Conservation (phyloP, 768 basidiomycete species). For the Clavaria fumosa region DNA sequence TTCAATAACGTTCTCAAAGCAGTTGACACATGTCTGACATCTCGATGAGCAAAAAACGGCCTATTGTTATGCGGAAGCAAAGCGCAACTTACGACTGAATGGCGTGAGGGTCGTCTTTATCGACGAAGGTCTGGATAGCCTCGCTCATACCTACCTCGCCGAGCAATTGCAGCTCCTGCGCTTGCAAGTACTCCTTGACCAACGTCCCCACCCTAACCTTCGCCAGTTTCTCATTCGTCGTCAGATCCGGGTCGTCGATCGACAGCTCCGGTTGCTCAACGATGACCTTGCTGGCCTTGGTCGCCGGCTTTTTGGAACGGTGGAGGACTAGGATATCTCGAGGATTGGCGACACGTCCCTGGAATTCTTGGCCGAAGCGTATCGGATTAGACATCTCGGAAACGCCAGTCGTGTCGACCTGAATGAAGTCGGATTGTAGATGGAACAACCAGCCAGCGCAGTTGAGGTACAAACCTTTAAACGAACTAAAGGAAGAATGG, state of each 20-base stretch:
- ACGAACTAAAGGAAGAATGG: constrained; percentile 77
- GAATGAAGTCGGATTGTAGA: neutral
- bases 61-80: constrained; percentile 3
- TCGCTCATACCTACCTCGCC: constrained; percentile 85
- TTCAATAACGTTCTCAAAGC: constrained; percentile 50
- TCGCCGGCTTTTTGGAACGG: constrained; percentile 45
- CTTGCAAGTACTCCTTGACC: constrained; percentile 81
- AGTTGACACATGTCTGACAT: constrained; percentile 46
- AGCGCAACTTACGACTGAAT: constrained; percentile 55
- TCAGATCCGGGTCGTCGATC: constrained; percentile 61
- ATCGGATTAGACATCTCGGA: constrained; percentile 90
- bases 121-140: constrained; percentile 90
- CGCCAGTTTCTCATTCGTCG: constrained; percentile 54
- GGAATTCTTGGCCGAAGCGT: constrained; percentile 92
- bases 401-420: constrained; percentile 87
- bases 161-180: constrained; percentile 84
- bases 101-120: constrained; percentile 93
- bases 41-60: constrained; percentile 4
- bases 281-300: constrained; percentile 38
- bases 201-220: constrained; percentile 78
- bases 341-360: constrained; percentile 84
- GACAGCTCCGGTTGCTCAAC: constrained; percentile 69
- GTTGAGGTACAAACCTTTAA: constrained; percentile 63
- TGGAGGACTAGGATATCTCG: constrained; percentile 87
- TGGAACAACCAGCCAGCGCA: neutral